Percentiles rank a stretch among this genome's conserved stretches.
Evolutionary conservation across 2,329 filamentous ascomycete species (phyloP).

Genomic region (Neopestalotiopsis clavispora): DNA sequence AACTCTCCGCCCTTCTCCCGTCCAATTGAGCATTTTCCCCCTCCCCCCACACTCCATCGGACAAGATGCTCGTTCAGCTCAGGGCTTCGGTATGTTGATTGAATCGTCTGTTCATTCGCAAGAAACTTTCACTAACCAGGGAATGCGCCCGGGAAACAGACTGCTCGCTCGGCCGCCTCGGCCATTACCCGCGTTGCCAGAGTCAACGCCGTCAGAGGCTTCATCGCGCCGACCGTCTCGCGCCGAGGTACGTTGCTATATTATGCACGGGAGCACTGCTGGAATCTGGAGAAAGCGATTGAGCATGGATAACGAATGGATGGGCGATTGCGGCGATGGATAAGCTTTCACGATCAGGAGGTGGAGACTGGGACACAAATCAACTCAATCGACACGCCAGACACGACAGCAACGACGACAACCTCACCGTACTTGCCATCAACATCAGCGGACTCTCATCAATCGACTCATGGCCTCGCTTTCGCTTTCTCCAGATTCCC

Average conservation of each 20-base stretch:
- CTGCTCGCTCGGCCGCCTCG: constrained; percentile 55
- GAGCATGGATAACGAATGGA: not conserved
- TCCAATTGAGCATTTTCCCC: constrained; percentile 54
- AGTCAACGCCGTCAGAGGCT: constrained; percentile 55
- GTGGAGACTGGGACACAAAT: constrained; percentile 12
- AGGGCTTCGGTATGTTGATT: constrained; percentile 57
- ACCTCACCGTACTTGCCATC: not conserved
- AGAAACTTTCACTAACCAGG: constrained; percentile 8
- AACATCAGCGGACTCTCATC: not conserved
- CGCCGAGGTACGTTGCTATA: constrained; percentile 59
- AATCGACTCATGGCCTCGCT: not conserved
- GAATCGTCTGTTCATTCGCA: not conserved
- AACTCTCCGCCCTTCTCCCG: constrained; percentile 30
- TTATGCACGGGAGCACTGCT: not conserved
- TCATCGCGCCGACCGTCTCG: constrained; percentile 65
- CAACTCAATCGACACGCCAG: not conserved
- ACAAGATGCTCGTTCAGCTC: constrained; percentile 62
- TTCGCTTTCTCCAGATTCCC: not conserved
- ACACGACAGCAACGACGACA: not conserved
- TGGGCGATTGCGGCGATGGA: not conserved
- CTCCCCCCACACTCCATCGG: constrained; percentile 30
- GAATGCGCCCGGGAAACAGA: constrained; percentile 38
- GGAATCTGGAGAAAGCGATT: not conserved
- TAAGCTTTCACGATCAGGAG: not conserved
- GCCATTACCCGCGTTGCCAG: constrained; percentile 55